phyloP scores from a whole-genome alignment of 148 eudicot genomes.

The Simmondsia chinensis region DNA sequence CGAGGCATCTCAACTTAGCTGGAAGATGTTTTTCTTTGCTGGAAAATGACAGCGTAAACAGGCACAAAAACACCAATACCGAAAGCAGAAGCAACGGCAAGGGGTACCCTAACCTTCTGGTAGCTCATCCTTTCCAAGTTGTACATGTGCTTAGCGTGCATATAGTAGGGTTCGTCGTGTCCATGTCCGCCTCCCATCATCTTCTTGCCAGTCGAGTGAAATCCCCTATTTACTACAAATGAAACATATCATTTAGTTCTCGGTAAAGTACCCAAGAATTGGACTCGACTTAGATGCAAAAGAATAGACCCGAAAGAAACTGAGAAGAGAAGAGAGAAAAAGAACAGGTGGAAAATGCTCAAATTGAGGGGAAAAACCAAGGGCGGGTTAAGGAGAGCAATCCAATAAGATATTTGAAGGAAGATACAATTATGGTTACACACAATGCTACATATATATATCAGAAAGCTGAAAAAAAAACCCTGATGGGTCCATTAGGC shows the following conservation, averaged over 20 bases:
- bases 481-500: too few relatives aligned
- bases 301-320: not conserved
- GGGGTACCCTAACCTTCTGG: constrained; percentile 57
- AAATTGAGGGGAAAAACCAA: not conserved
- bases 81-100: constrained; percentile 56
- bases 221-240: constrained; percentile 20
- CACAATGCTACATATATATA: too few relatives aligned
- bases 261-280: not conserved
- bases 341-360: not conserved
- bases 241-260: not conserved
- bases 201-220: constrained; percentile 78
- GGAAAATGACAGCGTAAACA: constrained; percentile 74
- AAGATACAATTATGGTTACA: too few relatives aligned
- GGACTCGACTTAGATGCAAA: not conserved
- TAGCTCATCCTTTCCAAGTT: constrained; percentile 90
- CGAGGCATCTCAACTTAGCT: constrained; percentile 18
- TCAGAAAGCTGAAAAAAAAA: too few relatives aligned
- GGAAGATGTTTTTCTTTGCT: constrained; percentile 86
- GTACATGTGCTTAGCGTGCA: constrained; percentile 97
- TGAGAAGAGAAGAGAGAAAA: not conserved
- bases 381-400: too few relatives aligned
- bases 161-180: constrained; percentile 67
- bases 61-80: constrained; percentile 77
- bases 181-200: constrained; percentile 83
- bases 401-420: too few relatives aligned